Percentiles rank a stretch among this genome's conserved stretches.
Evolutionary conservation across 2,329 filamentous ascomycete species (phyloP).

Genomic region (Paecilomyces variotii): DNA sequence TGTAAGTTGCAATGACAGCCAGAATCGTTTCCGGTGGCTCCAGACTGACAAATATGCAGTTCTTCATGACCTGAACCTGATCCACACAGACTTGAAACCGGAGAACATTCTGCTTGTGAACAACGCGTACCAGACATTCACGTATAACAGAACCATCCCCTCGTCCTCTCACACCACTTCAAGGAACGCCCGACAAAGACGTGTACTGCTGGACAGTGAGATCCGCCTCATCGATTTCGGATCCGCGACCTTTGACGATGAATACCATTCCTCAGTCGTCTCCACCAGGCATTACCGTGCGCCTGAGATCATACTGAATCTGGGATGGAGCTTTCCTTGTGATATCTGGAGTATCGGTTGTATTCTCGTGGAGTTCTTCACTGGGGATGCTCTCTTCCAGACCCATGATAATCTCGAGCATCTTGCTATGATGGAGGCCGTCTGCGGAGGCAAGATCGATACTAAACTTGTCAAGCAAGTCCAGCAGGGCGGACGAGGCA

Average conservation of each 20-base stretch:
- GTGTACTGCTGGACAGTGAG: slow-evolving; percentile 57
- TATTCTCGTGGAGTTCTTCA: slow-evolving; percentile 62
- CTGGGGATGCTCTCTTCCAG: slow-evolving; percentile 60
- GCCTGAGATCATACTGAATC: slow-evolving; percentile 59
- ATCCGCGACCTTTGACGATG: slow-evolving; percentile 60
- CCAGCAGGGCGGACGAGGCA: slow-evolving; percentile 37
- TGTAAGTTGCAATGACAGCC: slow-evolving; percentile 57
- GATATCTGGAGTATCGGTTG: slow-evolving; percentile 65
- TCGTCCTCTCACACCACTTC: slow-evolving; percentile 53
- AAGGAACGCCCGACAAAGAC: slow-evolving; percentile 52
- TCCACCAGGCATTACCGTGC: slow-evolving; percentile 60
- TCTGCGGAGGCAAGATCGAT: slow-evolving; percentile 51
- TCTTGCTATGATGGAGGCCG: slow-evolving; percentile 61
- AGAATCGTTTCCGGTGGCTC: background rate
- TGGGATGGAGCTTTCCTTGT: slow-evolving; percentile 61
- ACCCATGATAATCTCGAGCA: slow-evolving; percentile 62
- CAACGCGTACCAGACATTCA: slow-evolving; percentile 59
- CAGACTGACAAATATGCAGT: slow-evolving; percentile 47
- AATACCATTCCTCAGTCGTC: slow-evolving; percentile 61
- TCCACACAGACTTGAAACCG: slow-evolving; percentile 74
- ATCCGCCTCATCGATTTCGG: slow-evolving; percentile 62
- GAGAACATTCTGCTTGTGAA: slow-evolving; percentile 61
- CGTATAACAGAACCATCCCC: slow-evolving; percentile 59
- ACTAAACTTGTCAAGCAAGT: slow-evolving; percentile 47
- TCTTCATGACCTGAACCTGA: slow-evolving; percentile 91